Evolutionary conservation across 2,329 filamentous ascomycete species (phyloP).

Genomic region (Boeremia exigua): DNA sequence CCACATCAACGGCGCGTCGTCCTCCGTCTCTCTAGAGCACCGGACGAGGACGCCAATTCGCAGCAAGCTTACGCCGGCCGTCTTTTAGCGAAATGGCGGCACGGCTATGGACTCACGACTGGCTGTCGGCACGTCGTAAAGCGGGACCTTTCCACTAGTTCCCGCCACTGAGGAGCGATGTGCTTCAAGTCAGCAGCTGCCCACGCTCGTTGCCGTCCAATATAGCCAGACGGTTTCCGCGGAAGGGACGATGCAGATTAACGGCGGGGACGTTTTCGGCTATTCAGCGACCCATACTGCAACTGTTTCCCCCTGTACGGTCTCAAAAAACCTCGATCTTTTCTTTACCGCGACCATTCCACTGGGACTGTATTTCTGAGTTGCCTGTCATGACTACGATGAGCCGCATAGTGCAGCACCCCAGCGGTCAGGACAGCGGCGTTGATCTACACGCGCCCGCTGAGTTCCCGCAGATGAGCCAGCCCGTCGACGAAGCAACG

Average conservation of each 20-base stretch:
- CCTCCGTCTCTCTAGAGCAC: constrained; percentile 4
- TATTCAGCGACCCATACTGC: constrained; percentile 1
- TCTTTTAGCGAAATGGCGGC: constrained; percentile 8
- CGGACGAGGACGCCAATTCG: constrained; percentile 6
- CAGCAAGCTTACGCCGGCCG: constrained; percentile 1
- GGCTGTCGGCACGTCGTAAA: background rate
- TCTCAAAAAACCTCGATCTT: background rate
- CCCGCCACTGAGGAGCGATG: constrained; percentile 9
- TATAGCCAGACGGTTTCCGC: constrained; percentile 9
- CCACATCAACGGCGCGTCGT: constrained; percentile 1
- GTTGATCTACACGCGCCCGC: constrained; percentile 7
- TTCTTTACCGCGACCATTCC: background rate
- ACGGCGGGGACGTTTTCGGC: background rate
- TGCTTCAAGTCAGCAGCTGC: constrained; percentile 10
- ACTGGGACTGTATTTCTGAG: background rate
- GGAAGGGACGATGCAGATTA: background rate
- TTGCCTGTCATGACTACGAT: constrained; percentile 1
- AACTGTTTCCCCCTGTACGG: background rate
- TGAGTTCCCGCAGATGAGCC: constrained; percentile 6
- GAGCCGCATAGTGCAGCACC: background rate
- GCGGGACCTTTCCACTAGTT: constrained; percentile 12
- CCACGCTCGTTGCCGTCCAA: background rate
- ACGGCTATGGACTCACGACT: constrained; percentile 3
- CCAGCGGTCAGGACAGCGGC: constrained; percentile 12
- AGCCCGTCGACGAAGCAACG: background rate